phyloP scores from a whole-genome alignment of 129 eudicot genomes.

The Smallanthus sonchifolius region DNA sequence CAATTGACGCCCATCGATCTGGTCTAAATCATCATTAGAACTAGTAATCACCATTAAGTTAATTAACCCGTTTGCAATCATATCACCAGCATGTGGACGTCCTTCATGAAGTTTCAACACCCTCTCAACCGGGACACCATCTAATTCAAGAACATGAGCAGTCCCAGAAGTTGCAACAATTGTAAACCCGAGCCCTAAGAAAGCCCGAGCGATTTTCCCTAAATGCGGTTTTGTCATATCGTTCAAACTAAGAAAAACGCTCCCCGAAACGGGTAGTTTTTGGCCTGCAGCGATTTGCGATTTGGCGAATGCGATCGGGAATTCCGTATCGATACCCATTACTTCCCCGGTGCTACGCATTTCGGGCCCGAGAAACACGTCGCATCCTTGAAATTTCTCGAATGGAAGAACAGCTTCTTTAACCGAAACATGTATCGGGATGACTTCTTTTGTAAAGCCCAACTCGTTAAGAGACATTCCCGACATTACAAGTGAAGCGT shows the following conservation, averaged over 20 bases:
- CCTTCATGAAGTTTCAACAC: conserved; percentile 96
- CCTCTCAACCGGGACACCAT: conserved; percentile 74
- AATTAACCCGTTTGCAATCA: conserved; percentile 86
- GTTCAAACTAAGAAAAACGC: conserved; percentile 73
- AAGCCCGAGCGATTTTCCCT: conserved; percentile 62
- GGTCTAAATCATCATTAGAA: conserved; percentile 76
- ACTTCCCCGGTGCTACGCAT: conserved; percentile 99
- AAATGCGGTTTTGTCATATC: conserved; percentile 83
- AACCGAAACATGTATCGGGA: conserved; percentile 75
- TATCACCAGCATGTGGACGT: conserved; percentile 87
- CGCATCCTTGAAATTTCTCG: conserved; percentile 92
- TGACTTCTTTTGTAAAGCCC: conserved; percentile 64
- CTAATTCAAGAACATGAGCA: conserved; percentile 70
- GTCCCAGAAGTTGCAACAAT: conserved; percentile 87
- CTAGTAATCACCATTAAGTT: conserved; percentile 91
- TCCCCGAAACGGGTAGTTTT: conserved; percentile 75
- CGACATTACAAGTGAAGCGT: conserved; percentile 91
- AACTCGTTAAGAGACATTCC: conserved; percentile 78
- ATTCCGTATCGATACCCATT: conserved; percentile 70
- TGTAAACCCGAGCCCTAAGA: conserved; percentile 57
- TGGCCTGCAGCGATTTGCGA: conserved; percentile 95
- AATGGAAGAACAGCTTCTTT: conserved; percentile 95
- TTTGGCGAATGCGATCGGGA: conserved; percentile 81
- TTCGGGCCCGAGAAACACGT: conserved; percentile 88
- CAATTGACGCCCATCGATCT: conserved; percentile 78